These are phyloP conservation scores for Schwanniomyces sp. DNA, from an alignment of 805 yeast genomes.

Conservation along the genomic window DNA sequence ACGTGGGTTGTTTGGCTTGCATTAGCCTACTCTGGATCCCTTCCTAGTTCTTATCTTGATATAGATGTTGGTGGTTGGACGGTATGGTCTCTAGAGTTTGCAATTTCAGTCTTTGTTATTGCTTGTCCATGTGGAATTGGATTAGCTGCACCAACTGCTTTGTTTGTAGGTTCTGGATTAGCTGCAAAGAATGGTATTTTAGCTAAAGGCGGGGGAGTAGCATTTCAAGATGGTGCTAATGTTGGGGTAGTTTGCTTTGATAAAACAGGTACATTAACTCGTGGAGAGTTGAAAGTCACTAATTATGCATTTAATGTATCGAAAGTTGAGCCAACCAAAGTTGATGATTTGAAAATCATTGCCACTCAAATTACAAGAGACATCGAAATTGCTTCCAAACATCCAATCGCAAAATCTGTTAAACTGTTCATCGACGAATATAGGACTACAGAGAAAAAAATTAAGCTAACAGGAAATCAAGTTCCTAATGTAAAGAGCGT, in stretches of 20 bases:
- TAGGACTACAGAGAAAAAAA: conserved; percentile 20
- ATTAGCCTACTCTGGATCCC: conserved; percentile 51
- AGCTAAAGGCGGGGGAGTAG: conserved; percentile 80
- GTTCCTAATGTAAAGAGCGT: conserved; percentile 52
- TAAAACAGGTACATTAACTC: conserved; percentile 77
- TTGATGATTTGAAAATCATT: conserved; percentile 6
- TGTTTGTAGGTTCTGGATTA: conserved; percentile 75
- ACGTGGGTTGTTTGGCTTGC: conserved; percentile 73
- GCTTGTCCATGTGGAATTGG: conserved; percentile 90
- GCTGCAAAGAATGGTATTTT: conserved; percentile 77
- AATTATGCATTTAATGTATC: conserved; percentile 37
- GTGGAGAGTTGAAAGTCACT: conserved; percentile 59
- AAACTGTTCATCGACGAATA: conserved; percentile 32
- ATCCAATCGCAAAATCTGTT: conserved; percentile 66
- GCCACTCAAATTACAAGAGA: conserved; percentile 51
- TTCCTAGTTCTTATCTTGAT: conserved; percentile 59
- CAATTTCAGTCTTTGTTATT: conserved; percentile 76
- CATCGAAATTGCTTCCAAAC: conserved; percentile 63
- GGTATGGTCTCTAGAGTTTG: conserved; percentile 75
- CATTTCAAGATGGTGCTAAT: conserved; percentile 73
- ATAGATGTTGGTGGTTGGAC: conserved; percentile 73
- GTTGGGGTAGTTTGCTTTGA: conserved; percentile 70
- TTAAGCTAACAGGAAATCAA: conserved; percentile 27
- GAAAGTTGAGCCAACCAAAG: conserved; percentile 5
- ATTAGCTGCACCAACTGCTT: conserved; percentile 80